Conservation (phyloP, 129 eudicot species). For the Pseudognaphalium luteoalbum region DNA sequence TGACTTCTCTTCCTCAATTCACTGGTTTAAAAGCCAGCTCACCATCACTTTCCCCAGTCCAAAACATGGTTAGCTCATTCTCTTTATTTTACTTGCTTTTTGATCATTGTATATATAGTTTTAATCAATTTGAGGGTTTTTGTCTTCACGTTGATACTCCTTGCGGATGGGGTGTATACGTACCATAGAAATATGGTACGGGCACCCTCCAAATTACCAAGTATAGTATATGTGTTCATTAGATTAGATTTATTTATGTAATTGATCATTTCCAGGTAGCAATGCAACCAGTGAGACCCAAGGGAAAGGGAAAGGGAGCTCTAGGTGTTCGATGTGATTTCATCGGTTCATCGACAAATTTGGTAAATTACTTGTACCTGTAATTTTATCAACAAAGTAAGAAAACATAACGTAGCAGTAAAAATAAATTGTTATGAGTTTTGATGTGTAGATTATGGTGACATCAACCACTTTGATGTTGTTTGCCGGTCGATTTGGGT, state of each 20-base stretch:
- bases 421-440: background rate
- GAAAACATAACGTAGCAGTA: background rate
- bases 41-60: conserved; percentile 46
- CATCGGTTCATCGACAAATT: conserved; percentile 90
- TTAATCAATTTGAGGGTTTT: background rate
- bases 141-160: background rate
- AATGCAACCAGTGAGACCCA: conserved; percentile 53
- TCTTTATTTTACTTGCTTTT: background rate
- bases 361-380: conserved; percentile 47
- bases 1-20: conserved; percentile 79
- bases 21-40: conserved; percentile 60
- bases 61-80: conserved; percentile 54
- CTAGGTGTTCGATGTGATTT: conserved; percentile 79
- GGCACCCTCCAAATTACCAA: no score
- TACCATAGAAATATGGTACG: no score
- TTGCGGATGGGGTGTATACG: no score
- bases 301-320: conserved; percentile 58
- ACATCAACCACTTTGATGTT: conserved; percentile 88
- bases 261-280: conserved; percentile 38
- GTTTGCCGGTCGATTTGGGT: conserved; percentile 93
- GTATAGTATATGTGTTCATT: no score
- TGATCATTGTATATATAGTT: background rate
- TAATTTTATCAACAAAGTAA: background rate
- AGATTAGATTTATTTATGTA: background rate
- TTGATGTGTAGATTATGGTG: conserved; percentile 74